A percentile compares a stretch with the other conserved stretches of the same genome.
Conservation (phyloP, 2,329 filamentous ascomycete genomes). For the Nemania diffusa region DNA sequence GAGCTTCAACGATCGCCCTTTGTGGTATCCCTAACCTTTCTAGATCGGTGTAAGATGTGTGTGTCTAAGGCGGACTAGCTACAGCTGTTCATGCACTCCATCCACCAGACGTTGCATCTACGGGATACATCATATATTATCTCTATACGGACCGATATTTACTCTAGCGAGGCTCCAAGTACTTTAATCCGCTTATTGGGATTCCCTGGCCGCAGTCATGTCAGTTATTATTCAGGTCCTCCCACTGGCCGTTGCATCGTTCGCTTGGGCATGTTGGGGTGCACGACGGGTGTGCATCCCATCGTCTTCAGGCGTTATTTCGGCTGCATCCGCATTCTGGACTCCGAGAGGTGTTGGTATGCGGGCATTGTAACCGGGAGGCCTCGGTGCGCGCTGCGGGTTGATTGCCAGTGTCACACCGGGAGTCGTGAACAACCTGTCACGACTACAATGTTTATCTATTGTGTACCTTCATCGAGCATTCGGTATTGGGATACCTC, state of each 20-base stretch:
- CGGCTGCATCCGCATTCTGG: conserved; percentile 16
- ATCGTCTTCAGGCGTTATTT: conserved; percentile 30
- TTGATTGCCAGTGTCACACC: not conserved
- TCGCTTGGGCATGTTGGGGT: conserved; percentile 16
- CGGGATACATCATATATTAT: not conserved
- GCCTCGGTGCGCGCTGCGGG: not conserved
- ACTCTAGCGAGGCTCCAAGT: not conserved
- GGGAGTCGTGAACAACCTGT: not conserved
- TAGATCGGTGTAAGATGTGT: not conserved
- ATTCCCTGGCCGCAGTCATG: not conserved
- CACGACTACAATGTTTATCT: not conserved
- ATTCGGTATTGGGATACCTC: not conserved
- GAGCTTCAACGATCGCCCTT: not conserved
- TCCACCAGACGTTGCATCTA: not conserved
- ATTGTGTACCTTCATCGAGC: not conserved
- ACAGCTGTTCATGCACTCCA: not conserved
- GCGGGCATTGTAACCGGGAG: not conserved
- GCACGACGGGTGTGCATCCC: conserved; percentile 7
- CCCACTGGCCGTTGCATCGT: not conserved
- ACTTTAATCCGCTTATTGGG: conserved; percentile 18
- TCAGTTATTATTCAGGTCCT: not conserved
- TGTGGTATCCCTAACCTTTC: not conserved
- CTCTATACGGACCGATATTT: conserved; percentile 9
- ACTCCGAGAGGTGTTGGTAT: not conserved
- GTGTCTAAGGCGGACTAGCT: not conserved